Evolutionary conservation across 495 filamentous ascomycete genomes (phyloP).

Genomic region (Alectoria sarmentosa): DNA sequence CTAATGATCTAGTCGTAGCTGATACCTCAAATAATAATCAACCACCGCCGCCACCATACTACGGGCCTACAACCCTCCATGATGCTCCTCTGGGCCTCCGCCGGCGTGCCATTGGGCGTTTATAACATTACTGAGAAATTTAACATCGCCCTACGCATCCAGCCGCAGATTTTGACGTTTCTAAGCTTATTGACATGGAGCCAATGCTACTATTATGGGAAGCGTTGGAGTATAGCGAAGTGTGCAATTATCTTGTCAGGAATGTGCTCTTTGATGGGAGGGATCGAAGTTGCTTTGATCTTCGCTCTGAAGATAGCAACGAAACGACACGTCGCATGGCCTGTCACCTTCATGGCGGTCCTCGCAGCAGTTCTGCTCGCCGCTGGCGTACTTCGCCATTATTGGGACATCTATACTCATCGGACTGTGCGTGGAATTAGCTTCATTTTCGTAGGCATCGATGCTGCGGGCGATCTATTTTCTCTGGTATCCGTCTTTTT

Average conservation of each 20-base stretch:
- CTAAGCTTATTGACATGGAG: conserved; percentile 58
- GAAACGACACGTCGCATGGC: conserved; percentile 39
- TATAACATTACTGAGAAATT: conserved; percentile 57
- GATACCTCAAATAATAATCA: conserved; percentile 58
- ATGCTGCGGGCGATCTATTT: conserved; percentile 56
- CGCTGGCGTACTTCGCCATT: conserved; percentile 47
- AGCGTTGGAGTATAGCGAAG: conserved; percentile 32
- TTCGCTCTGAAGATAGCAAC: conserved; percentile 39
- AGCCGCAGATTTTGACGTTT: conserved; percentile 55
- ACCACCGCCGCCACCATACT: conserved; percentile 53
- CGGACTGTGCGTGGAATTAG: conserved; percentile 57
- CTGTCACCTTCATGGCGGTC: conserved; percentile 52
- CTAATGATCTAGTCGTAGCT: conserved; percentile 29
- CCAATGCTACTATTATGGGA: conserved; percentile 58
- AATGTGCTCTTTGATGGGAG: conserved; percentile 40
- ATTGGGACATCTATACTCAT: conserved; percentile 52
- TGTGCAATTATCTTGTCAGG: conserved; percentile 37
- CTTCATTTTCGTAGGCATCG: conserved; percentile 58
- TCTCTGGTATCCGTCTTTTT: conserved; percentile 56
- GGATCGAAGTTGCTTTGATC: conserved; percentile 44
- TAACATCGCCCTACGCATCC: conserved; percentile 52
- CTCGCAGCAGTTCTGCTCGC: conserved; percentile 51
- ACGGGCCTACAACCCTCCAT: conserved; percentile 53
- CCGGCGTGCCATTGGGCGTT: conserved; percentile 56
- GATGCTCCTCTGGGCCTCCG: conserved; percentile 61